Evolutionary conservation across 2,329 filamentous ascomycete genomes (phyloP), one percentile per base, ranked within the genome.

Genomic region (Fusarium denticulatum): DNA sequence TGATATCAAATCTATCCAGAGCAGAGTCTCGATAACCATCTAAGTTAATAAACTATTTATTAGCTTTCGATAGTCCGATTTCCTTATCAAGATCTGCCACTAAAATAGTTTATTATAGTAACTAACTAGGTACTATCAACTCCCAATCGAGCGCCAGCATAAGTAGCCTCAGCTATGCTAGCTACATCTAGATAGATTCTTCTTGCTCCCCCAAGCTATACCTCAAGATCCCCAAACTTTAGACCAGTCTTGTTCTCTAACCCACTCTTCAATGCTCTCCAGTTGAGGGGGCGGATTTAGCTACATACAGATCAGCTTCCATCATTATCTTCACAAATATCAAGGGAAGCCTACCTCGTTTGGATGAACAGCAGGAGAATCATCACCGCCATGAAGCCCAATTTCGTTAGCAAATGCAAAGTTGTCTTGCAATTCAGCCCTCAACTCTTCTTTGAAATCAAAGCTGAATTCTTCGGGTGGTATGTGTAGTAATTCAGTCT

Each of bases 361-460:
- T 8, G 59, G 59, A 24, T 64, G 47, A n/a, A 37, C 28, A 47
- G 36, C 42, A 37, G 24, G 40, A 22, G 24, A 55, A 24, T 42
- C 12, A 36, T 56, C 36, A 20, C 63, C 47, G 1, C 63, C 62
- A 14, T 66, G 47, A 22, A 66, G 34, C 8, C 59, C 63, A 18
- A 66, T 37, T 32, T 64, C 49, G 14, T 64, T 49, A 5, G n/a
- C 36, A 47, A 64, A 66, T 12, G 36, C 49, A 64, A 66, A 64
- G 9, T 46, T 56, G 2, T 66, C 60, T 12, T 47, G 42, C 9
- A 65, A 12, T 16, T 55, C 26, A 28, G 40, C 20, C 11, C 28
- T 55, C 26, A 63, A 22, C n/a, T 40, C 46, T 16, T 18, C 14
- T 22, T 40, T 18, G 13, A 46, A 63, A 4, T 55, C n/a, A 37